Base-by-base conservation (phyloP, 208 protist species). In the Trypanosoma rangeli region DNA sequence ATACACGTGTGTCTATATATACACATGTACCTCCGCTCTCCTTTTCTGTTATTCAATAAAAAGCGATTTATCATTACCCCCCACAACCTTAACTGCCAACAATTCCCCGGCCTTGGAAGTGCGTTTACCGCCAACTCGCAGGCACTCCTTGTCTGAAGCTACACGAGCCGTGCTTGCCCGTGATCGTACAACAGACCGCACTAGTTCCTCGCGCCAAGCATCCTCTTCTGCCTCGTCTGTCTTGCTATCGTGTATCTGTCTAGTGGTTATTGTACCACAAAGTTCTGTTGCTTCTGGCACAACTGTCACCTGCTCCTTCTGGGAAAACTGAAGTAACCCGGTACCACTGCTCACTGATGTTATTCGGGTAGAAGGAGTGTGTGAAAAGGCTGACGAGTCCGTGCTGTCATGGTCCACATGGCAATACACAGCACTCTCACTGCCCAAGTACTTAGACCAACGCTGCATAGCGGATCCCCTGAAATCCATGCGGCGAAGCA, bases 121-220 rank as follows among this genome's bases (percentile, higher is more conserved):
- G 35, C 16, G 20, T 53, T 65, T 56, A 15, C 58, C 48, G 7
- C 35, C 37, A 57, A 56, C 16, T n/a, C n/a, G 37, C 26, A 46
- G 28, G 35, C 22, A 35, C 24, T 56, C 29, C 33, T 20, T 20
- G 26, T 42, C 39, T 22, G 42, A 13, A 29, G 49, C 65, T 22
- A 31, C 49, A 28, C 58, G 46, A 20, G 48, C 49, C 12, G 65
- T 71, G 54, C 55, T 48, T 20, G 37, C 55, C n/a, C 72, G 72
- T 15, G 58, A 48, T n/a, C 49, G 48, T 35, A 39, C 64, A 5
- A 77, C 72, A 5, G 58, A 77, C 18, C 65, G 72, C 35, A 71
- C 9, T 16, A 77, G 48, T 50, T 77, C 72, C 52, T 46, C 10
- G 22, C 33, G 15, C 72, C 61, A 65, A 22, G 15, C 61, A 18